A percentile compares a stretch with the other conserved stretches of the same genome.
phyloP scores from a whole-genome alignment of 208 protist species.

The Trypanosomatidae sp. region DNA sequence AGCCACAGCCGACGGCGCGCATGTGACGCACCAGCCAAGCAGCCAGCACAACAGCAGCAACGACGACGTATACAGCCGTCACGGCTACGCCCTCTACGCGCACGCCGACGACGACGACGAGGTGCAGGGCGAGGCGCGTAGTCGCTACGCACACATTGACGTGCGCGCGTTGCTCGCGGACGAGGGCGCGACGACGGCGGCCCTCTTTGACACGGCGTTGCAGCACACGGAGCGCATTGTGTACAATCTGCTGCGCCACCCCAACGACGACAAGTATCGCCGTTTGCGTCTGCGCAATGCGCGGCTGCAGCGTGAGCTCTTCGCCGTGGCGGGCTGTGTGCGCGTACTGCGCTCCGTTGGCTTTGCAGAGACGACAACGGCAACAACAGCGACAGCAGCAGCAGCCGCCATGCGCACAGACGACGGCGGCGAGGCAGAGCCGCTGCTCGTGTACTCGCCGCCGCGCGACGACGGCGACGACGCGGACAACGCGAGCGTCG shows the following conservation, averaged over 20 bases:
- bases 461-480: too few relatives aligned
- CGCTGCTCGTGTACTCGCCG: too few relatives aligned
- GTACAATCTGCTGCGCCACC: slow-evolving; percentile 20
- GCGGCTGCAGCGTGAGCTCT: slow-evolving; percentile 19
- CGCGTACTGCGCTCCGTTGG: slow-evolving; percentile 24
- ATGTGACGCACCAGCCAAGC: not conserved
- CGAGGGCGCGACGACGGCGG: not conserved
- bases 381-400: too few relatives aligned
- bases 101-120: not conserved
- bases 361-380: too few relatives aligned
- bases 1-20: not conserved
- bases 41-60: not conserved
- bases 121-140: slow-evolving; percentile 3
- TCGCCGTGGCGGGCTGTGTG: slow-evolving; percentile 22
- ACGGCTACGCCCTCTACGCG: not conserved
- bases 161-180: not conserved
- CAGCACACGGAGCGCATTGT: slow-evolving; percentile 24
- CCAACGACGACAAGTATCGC: slow-evolving; percentile 31
- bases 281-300: slow-evolving; percentile 25
- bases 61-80: not conserved
- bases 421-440: too few relatives aligned
- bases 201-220: slow-evolving; percentile 10
- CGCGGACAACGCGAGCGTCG: too few relatives aligned
- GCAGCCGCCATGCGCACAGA: too few relatives aligned
- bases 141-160: not conserved